phyloP scores from a whole-genome alignment of 1,139 yeast species.

The Suhomyces bokatorum region DNA sequence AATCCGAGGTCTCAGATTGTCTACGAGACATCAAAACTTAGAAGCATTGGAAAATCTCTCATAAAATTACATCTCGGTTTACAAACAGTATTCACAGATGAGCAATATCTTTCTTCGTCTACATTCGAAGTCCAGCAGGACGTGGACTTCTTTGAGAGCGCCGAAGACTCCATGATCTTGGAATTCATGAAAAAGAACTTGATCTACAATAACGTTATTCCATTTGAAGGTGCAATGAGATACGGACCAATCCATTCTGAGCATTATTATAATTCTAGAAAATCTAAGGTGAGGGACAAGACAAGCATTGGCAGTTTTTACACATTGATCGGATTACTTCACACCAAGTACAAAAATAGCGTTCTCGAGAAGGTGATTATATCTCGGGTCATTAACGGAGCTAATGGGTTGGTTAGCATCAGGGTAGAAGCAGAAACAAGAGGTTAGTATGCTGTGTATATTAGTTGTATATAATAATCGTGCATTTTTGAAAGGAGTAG shows the following conservation, averaged over 20 bases:
- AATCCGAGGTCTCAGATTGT: background rate
- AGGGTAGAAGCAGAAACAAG: conserved; percentile 9
- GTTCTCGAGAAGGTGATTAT: conserved; percentile 30
- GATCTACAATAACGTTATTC: conserved; percentile 30
- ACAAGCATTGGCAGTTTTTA: conserved; percentile 41
- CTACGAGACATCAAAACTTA: conserved; percentile 20
- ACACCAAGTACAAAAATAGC: conserved; percentile 26
- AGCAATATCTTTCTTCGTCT: conserved; percentile 30
- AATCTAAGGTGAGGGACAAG: conserved; percentile 22
- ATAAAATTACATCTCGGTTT: conserved; percentile 23
- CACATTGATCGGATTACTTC: conserved; percentile 40
- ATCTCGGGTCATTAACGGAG: conserved; percentile 33
- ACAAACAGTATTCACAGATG: conserved; percentile 28
- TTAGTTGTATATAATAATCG: conserved; percentile 1
- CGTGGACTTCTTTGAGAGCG: conserved; percentile 21
- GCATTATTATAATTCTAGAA: conserved; percentile 14
- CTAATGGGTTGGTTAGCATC: conserved; percentile 18
- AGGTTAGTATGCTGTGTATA: conserved; percentile 2
- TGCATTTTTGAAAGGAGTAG: background rate
- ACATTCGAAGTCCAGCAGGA: conserved; percentile 27
- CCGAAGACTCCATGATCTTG: conserved; percentile 24
- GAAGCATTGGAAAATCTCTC: conserved; percentile 24
- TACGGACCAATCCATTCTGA: conserved; percentile 16
- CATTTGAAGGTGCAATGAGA: conserved; percentile 32
- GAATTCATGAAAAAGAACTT: conserved; percentile 36